phyloP scores from a whole-genome alignment of 805 yeast species.

The Candida stauntonica region DNA sequence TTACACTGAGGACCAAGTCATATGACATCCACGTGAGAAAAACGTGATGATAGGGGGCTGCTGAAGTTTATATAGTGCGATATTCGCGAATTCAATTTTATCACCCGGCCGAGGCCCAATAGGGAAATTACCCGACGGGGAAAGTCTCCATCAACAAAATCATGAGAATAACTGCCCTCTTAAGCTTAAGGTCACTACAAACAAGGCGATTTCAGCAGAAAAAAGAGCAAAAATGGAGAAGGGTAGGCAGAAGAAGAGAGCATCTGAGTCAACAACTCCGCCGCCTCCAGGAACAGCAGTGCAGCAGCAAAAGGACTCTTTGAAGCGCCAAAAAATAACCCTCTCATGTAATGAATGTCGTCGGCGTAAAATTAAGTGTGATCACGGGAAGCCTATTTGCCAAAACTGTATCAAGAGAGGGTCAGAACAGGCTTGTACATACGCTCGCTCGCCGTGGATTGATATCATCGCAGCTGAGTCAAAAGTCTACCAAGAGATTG shows the following conservation, averaged over 20 bases:
- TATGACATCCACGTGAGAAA: conserved; percentile 27
- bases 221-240: background rate
- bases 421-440: conserved; percentile 12
- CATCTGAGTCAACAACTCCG: background rate
- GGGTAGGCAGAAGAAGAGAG: background rate
- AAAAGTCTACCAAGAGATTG: conserved; percentile 21
- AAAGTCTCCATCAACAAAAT: too few species aligned
- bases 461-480: conserved; percentile 20
- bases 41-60: conserved; percentile 13
- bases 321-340: conserved; percentile 19
- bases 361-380: conserved; percentile 23
- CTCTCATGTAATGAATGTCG: conserved; percentile 21
- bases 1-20: conserved; percentile 1
- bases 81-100: background rate
- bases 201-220: too few species aligned
- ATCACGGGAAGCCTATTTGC: conserved; percentile 20
- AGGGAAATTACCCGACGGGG: too few species aligned
- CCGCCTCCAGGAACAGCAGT: too few species aligned
- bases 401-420: conserved; percentile 17
- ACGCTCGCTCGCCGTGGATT: conserved; percentile 22
- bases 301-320: background rate
- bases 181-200: too few species aligned
- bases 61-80: too few species aligned
- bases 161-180: too few species aligned
- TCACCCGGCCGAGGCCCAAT: too few species aligned